Conservation (phyloP, 2,329 filamentous ascomycete genomes). For the Hypocreales sp. region DNA sequence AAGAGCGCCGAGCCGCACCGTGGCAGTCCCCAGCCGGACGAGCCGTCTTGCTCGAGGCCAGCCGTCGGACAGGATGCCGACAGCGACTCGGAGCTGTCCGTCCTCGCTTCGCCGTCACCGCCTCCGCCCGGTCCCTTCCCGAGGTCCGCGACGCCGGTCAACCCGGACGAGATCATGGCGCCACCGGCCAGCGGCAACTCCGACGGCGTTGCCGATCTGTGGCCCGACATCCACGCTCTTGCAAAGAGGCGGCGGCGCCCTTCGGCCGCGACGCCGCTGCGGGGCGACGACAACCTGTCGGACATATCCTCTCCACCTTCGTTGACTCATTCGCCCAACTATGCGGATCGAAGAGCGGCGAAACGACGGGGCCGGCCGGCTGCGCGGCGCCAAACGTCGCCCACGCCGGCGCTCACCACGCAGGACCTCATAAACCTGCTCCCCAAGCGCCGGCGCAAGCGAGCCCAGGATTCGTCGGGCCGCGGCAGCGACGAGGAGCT, state of each 20-base stretch:
- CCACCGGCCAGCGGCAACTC: constrained; percentile 39
- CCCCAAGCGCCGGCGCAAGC: constrained; percentile 33
- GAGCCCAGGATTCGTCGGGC: constrained; percentile 21
- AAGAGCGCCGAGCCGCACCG: constrained; percentile 34
- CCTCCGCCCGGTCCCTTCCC: constrained; percentile 10
- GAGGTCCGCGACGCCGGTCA: constrained; percentile 25
- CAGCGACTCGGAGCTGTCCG: constrained; percentile 23
- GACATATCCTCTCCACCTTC: constrained; percentile 49
- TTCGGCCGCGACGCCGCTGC: constrained; percentile 20
- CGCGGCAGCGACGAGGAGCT: constrained; percentile 30
- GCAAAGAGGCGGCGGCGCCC: constrained; percentile 28
- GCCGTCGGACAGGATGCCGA: constrained; percentile 8
- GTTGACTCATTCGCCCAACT: constrained; percentile 50
- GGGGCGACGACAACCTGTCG: constrained; percentile 26
- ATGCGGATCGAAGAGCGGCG: constrained; percentile 12
- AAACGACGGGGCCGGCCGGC: constrained; percentile 13
- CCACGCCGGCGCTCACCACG: constrained; percentile 35
- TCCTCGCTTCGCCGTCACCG: constrained; percentile 19
- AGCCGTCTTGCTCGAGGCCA: constrained; percentile 14
- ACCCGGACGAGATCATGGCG: constrained; percentile 34
- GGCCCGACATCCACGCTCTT: constrained; percentile 36
- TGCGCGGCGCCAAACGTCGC: constrained; percentile 17
- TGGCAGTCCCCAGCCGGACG: constrained; percentile 20
- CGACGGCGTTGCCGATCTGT: constrained; percentile 25
- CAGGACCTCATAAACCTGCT: constrained; percentile 38